Conservation (phyloP, 768 basidiomycete genomes). For the Collybia sp. region DNA sequence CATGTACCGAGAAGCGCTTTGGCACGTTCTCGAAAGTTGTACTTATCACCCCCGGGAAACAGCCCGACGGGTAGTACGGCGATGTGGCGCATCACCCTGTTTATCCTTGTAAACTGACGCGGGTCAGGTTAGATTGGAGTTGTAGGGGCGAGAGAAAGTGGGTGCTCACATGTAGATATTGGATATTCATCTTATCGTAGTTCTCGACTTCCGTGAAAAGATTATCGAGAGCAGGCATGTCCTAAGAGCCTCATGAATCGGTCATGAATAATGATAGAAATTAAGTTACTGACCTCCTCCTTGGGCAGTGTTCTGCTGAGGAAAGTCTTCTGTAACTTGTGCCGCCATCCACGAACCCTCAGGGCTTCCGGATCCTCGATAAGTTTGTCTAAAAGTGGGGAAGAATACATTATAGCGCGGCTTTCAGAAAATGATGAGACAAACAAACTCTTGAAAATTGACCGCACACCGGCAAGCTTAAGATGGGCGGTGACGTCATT, state of each 20-base stretch:
- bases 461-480: too few relatives aligned
- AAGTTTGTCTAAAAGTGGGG: background rate
- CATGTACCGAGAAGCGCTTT: slow-evolving; percentile 58
- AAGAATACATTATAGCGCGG: too few relatives aligned
- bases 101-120: slow-evolving; percentile 63
- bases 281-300: slow-evolving; percentile 6
- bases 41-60: slow-evolving; percentile 51
- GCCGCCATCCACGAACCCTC: slow-evolving; percentile 78
- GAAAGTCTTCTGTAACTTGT: slow-evolving; percentile 74
- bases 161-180: slow-evolving; percentile 44
- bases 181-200: slow-evolving; percentile 66
- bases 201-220: slow-evolving; percentile 67
- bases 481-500: too few relatives aligned
- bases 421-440: too few relatives aligned
- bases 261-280: background rate
- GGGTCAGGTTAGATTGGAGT: background rate
- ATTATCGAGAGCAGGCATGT: slow-evolving; percentile 63
- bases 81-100: slow-evolving; percentile 80
- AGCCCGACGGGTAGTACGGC: slow-evolving; percentile 38
- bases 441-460: too few relatives aligned
- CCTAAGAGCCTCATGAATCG: slow-evolving; percentile 33
- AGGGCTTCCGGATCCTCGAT: slow-evolving; percentile 36
- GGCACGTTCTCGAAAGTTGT: slow-evolving; percentile 61
- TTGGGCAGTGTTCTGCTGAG: slow-evolving; percentile 26
- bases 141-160: slow-evolving; percentile 7